Percentiles rank a stretch among this genome's conserved stretches.
Conservation (phyloP, 768 basidiomycete species). For the Lanmaoa pseudosensibilis region DNA sequence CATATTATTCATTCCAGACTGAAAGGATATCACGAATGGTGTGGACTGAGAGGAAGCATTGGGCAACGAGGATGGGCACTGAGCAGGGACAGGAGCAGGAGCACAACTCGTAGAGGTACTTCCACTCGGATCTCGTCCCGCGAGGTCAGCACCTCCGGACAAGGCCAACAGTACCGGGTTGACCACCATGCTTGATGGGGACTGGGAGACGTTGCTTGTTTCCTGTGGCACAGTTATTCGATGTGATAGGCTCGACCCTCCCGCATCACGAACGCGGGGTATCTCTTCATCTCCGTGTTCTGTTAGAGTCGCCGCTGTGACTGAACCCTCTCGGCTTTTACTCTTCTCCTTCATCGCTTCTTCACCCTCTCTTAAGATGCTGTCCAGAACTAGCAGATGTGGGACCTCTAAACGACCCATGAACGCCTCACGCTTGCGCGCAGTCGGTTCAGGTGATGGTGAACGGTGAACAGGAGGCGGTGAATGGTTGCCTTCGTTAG, state of each 20-base stretch:
- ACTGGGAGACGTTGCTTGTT: background rate
- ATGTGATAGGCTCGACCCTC: background rate
- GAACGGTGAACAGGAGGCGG: background rate
- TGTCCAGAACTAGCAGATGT: conserved; percentile 38
- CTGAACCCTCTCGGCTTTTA: conserved; percentile 12
- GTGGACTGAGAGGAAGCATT: no score
- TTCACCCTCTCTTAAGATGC: conserved; percentile 34
- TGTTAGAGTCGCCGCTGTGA: background rate
- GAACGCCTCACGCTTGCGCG: conserved; percentile 24
- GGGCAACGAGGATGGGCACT: background rate
- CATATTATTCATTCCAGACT: background rate
- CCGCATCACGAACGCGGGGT: background rate
- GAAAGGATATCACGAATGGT: background rate
- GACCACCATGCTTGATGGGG: conserved; percentile 25
- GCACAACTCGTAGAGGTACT: background rate
- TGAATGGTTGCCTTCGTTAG: background rate
- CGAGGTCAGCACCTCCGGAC: conserved; percentile 15
- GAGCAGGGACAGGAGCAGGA: background rate
- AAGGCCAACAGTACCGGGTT: conserved; percentile 33
- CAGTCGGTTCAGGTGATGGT: background rate
- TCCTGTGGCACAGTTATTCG: background rate
- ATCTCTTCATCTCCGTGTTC: conserved; percentile 6
- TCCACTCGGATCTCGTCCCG: background rate
- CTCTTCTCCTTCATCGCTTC: conserved; percentile 15
- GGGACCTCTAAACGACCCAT: conserved; percentile 30